Evolutionary conservation across 257 asterid species (phyloP), one percentile per base, ranked within the genome.

Genomic region (Cinchona pubescens): DNA sequence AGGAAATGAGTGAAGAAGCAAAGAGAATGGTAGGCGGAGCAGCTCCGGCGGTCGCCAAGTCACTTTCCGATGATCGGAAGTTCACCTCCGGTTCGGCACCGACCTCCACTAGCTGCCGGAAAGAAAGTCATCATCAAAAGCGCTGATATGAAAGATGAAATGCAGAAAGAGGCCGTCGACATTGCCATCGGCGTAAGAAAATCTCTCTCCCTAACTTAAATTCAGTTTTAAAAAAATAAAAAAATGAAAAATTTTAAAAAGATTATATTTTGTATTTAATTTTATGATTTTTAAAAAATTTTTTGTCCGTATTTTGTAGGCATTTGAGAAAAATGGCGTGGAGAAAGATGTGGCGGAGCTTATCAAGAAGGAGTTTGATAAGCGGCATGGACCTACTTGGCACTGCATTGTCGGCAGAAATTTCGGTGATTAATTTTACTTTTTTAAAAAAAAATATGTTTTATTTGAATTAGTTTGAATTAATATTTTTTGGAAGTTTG

Each of bases 341-440:
- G 99, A 94, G 93, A 94, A 94, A 85, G 99, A 94, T 83, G 96
- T 92, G 1, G 99, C 99, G 10, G 99, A 94, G 88, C 79, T 83
- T 84, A 94, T 94, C 79, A 94, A 94, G 91, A 94, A 94, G 87
- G 85, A 91, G 85, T 94, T 94, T 67, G 99, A 94, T 85, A 86
- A 89, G 82, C 93, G 89, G 81, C 84, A 92, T 71, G 98, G 98
- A 61, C 98, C 99, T 35, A 94, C 99, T 72, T 94, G 99, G 99
- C 99, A 94, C 82, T 94, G 99, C 85, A 94, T 94, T 79, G 99
- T 92, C 67, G 99, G 99, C 82, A 94, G 91, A 87, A 94, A 94
- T 86, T 94, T 92, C 76, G 99, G 99, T 94, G 91, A 62, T 62
- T 30, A 59, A 12, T 9, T 25, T 59, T 38, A 9, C 62, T 72